Evolutionary conservation across 768 basidiomycete species (phyloP).

Genomic region (Rhodosporidiobolus sp.): DNA sequence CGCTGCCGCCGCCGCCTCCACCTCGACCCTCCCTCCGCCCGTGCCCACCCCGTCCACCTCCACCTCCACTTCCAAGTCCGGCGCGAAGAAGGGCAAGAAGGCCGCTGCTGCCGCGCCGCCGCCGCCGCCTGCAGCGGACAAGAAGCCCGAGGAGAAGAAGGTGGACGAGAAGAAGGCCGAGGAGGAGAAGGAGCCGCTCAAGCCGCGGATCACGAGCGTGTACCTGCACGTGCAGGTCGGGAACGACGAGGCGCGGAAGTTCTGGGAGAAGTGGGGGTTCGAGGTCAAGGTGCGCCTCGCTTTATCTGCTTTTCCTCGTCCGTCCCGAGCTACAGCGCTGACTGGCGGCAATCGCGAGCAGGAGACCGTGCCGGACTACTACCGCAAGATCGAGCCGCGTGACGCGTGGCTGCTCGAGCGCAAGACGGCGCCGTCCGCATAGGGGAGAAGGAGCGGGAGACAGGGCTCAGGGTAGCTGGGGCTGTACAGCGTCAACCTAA

Average conservation of each 20-base stretch:
- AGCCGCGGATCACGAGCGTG: slow-evolving; percentile 49
- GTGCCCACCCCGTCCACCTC: background rate
- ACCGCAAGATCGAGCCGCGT: slow-evolving; percentile 72
- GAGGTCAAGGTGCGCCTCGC: slow-evolving; percentile 52
- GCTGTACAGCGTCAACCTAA: too few species aligned
- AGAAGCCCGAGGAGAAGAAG: background rate
- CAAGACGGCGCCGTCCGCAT: background rate
- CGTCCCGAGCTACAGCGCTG: background rate
- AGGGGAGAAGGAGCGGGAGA: too few species aligned
- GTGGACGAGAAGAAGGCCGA: slow-evolving; percentile 13
- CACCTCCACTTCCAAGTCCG: background rate
- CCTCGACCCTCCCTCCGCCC: background rate
- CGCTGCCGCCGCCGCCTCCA: background rate
- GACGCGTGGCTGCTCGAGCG: slow-evolving; percentile 85
- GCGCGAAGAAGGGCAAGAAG: slow-evolving; percentile 21
- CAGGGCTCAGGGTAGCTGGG: too few species aligned
- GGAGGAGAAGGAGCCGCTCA: slow-evolving; percentile 8
- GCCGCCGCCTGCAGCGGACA: background rate
- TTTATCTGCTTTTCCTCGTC: background rate
- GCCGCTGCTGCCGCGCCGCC: background rate
- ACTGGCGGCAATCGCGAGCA: background rate
- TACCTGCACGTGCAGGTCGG: slow-evolving; percentile 86
- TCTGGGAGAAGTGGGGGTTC: slow-evolving; percentile 83
- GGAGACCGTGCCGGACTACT: slow-evolving; percentile 64
- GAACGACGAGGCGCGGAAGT: slow-evolving; percentile 69